These are phyloP conservation scores for Sugiyamaella neomexicana DNA, from an alignment of 1,139 yeast species.

Conservation along the genomic window DNA sequence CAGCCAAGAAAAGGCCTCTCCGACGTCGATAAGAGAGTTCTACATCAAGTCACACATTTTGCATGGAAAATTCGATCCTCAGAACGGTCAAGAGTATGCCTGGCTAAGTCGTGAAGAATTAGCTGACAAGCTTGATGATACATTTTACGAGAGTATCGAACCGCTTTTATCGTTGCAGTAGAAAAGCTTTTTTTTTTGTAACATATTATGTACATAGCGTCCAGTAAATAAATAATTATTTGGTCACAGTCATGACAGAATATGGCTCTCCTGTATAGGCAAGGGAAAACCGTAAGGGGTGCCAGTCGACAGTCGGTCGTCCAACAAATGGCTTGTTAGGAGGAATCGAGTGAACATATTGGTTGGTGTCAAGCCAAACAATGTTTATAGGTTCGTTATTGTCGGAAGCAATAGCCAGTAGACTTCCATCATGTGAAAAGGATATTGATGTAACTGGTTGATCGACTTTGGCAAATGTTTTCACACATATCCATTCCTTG, in stretches of 20 bases:
- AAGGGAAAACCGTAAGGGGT: constrained; percentile 36
- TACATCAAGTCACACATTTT: constrained; percentile 84
- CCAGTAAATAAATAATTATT: background rate
- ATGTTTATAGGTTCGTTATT: constrained; percentile 35
- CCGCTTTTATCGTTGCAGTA: constrained; percentile 31
- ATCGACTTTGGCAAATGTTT: constrained; percentile 51
- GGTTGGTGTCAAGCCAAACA: constrained; percentile 36
- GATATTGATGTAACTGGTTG: constrained; percentile 36
- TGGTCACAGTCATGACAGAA: constrained; percentile 7
- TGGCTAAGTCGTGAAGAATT: constrained; percentile 90
- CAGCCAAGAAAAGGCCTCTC: constrained; percentile 17
- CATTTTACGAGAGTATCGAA: constrained; percentile 50
- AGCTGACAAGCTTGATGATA: constrained; percentile 51
- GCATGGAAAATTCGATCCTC: constrained; percentile 76
- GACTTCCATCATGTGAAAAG: constrained; percentile 41
- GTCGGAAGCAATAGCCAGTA: constrained; percentile 39
- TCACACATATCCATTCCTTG: constrained; percentile 47
- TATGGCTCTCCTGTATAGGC: constrained; percentile 37
- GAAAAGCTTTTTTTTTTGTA: constrained; percentile 1
- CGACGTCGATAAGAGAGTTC: constrained; percentile 51
- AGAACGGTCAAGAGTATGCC: constrained; percentile 51
- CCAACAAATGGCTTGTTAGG: constrained; percentile 19
- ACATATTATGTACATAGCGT: constrained; percentile 14
- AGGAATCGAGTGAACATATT: constrained; percentile 29
- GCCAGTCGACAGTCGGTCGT: constrained; percentile 37